These are phyloP conservation scores for Skeletonema costatum DNA, from an alignment of 108 stramenopile genomes.

Conservation along the genomic window DNA sequence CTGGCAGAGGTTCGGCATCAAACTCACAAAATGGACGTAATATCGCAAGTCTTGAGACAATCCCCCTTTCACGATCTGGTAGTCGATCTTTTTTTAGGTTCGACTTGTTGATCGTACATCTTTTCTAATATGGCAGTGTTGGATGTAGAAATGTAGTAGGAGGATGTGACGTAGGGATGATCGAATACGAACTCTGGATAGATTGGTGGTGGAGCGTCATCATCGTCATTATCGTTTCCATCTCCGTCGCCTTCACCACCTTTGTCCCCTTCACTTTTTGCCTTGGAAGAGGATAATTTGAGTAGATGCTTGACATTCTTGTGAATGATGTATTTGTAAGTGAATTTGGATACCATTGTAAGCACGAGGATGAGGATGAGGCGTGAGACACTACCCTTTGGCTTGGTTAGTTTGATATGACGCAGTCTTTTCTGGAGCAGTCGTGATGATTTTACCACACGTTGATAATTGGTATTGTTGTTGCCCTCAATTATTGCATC, in stretches of 20 bases:
- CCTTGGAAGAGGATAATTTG: no score
- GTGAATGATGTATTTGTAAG: not conserved
- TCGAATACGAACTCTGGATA: slow-evolving; percentile 45
- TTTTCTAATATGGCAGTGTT: slow-evolving; percentile 21
- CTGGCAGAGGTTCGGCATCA: slow-evolving; percentile 62
- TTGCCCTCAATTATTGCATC: not conserved
- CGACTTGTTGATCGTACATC: slow-evolving; percentile 30
- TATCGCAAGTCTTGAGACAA: slow-evolving; percentile 48
- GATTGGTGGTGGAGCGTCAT: slow-evolving; percentile 4
- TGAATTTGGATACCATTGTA: not conserved
- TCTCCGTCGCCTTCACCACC: no score
- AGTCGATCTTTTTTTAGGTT: slow-evolving; percentile 28
- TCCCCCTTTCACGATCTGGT: slow-evolving; percentile 32
- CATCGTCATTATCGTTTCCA: not conserved
- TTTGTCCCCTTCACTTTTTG: no score
- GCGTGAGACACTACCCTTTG: not conserved
- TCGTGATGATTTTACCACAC: not conserved
- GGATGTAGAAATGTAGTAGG: slow-evolving; percentile 48
- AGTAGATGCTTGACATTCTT: no score
- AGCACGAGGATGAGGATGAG: not conserved
- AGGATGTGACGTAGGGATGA: slow-evolving; percentile 55
- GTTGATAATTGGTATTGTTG: no score
- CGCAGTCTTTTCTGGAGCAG: not conserved
- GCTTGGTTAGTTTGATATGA: not conserved
- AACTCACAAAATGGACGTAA: slow-evolving; percentile 67